Percentiles rank a stretch among this genome's conserved stretches.
Conservation (phyloP, 2,329 filamentous ascomycete genomes). For the Elsinoe australis region DNA sequence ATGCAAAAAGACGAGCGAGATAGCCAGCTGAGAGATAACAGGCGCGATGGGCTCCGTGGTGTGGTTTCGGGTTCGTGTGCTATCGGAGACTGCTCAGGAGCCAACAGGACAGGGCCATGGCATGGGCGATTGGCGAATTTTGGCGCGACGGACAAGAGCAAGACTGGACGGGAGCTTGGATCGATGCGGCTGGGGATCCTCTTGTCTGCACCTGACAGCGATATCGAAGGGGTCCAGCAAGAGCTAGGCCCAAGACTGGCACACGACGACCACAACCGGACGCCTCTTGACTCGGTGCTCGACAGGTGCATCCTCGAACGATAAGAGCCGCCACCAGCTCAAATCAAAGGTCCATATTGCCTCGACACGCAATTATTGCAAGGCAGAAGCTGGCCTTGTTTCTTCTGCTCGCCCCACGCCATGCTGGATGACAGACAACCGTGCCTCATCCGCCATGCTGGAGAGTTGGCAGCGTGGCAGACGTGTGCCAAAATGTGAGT, state of each 20-base stretch:
- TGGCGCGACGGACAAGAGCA: conserved; percentile 11
- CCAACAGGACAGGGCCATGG: conserved; percentile 6
- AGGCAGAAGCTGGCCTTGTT: too few relatives aligned
- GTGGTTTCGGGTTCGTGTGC: not conserved
- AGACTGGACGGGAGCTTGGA: not conserved
- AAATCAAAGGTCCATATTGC: not conserved
- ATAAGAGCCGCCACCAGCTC: conserved; percentile 7
- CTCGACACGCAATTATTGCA: not conserved
- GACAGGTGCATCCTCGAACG: conserved; percentile 2
- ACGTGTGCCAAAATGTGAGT: too few relatives aligned
- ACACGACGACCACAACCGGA: conserved; percentile 2
- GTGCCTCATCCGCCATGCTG: too few relatives aligned
- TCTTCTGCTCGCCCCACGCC: too few relatives aligned
- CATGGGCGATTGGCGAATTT: conserved; percentile 11
- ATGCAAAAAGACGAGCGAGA: not conserved
- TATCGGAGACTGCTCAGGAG: conserved; percentile 6
- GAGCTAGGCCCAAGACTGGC: too few relatives aligned
- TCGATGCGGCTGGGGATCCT: not conserved
- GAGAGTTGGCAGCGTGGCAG: too few relatives aligned
- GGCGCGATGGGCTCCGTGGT: not conserved
- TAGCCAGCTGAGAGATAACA: conserved; percentile 1
- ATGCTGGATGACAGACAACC: too few relatives aligned
- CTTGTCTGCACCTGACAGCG: too few relatives aligned
- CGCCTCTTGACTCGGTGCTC: conserved; percentile 10
- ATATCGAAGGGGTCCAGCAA: conserved; percentile 5